Base-by-base conservation (phyloP, 2,329 filamentous ascomycete species). In the Neophaeococcomyces mojaviensis region DNA sequence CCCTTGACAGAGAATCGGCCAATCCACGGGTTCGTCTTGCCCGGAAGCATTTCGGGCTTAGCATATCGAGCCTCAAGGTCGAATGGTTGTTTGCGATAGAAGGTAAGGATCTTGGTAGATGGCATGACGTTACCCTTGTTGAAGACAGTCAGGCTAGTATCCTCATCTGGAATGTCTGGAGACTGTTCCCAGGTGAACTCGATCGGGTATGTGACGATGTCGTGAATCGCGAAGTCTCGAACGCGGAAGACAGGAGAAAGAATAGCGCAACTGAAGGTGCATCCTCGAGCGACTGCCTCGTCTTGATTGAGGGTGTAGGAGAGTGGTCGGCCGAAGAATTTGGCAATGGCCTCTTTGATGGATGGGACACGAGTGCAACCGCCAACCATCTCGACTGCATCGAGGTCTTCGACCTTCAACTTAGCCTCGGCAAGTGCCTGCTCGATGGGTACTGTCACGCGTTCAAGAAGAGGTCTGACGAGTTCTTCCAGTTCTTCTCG, bases 121-220 rank as follows among this genome's bases (percentile, higher is more conserved):
- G 92, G 92, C 76, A 98, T 84, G 54, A 94, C 82, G 63, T 96
- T 96, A 67, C 90, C 90, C 69, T 85, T 88, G 79, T 92, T 94
- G 72, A 98, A 98, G 61, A 98, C 92, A 30, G 87, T 95, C 58
- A 98, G 76, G 72, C 83, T 94, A 46, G 92, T 97, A 67, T 97
- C 92, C 76, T 98, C 92, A 60, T 98, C 92, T 20, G 92, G 92
- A 59, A 98, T 98, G 62, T 98, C 92, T 49, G 88, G 82, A 20
- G 90, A 94, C 77, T 97, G 94, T 76, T 98, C 92, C 92, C 92
- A 98, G 44, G 84, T 86, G 68, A 98, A 98, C 66, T 98, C 90
- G 66, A 98, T 94, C 39, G 92, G 92, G 73, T 97, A 98, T 74
- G 83, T 88, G 70, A 95, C 87, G 60, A 97, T 90, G 68, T 98